Conservation (phyloP, 169 alveolate species). For the Neospora caninum region DNA sequence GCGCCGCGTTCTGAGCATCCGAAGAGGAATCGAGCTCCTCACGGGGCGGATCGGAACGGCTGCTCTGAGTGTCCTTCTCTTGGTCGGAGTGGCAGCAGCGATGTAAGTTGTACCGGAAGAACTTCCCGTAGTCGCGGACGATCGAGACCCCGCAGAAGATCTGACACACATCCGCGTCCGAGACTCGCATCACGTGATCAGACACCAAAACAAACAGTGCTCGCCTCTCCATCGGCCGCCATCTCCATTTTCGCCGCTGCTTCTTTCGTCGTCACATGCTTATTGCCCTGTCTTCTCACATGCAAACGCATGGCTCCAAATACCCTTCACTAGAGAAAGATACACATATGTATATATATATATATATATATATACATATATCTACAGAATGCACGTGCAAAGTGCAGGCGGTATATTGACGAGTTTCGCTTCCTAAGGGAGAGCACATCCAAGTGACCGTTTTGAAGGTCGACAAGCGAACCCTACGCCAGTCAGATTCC, state of each 20-base stretch:
- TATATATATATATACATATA: neutral
- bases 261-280: neutral
- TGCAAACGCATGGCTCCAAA: neutral
- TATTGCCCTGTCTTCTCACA: no score
- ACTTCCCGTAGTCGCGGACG: neutral
- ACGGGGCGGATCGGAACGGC: no score
- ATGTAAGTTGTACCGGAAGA: conserved; percentile 25
- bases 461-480: no score
- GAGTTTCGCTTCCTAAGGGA: no score
- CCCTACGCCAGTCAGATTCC: no score
- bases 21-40: no score
- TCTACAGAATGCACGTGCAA: neutral
- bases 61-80: neutral
- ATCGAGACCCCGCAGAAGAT: conserved; percentile 2
- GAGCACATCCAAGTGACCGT: no score
- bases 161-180: neutral
- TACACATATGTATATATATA: neutral
- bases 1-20: no score
- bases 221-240: no score
- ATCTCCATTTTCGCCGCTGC: neutral
- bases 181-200: neutral
- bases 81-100: conserved; percentile 42
- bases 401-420: no score
- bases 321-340: neutral
- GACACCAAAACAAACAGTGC: no score